Conservation (phyloP, 495 filamentous ascomycete genomes). For the Annulohypoxylon stygium region DNA sequence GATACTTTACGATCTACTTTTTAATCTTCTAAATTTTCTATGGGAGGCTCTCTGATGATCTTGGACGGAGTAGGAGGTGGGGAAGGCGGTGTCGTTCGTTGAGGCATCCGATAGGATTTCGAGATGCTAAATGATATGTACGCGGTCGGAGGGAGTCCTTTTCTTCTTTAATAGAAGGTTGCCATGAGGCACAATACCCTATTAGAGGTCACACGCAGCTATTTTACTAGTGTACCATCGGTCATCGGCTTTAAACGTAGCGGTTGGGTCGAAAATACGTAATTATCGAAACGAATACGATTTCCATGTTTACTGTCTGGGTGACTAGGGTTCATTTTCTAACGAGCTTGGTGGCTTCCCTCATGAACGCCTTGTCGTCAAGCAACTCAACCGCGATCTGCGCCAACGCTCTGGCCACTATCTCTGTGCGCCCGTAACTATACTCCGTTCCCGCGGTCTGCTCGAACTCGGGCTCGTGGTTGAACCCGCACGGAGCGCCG, state of each 20-base stretch:
- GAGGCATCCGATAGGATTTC: neutral
- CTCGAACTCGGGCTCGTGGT: slow-evolving; percentile 66
- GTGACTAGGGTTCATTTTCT: neutral
- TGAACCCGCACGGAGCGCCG: slow-evolving; percentile 50
- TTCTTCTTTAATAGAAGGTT: slow-evolving; percentile 2
- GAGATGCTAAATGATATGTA: slow-evolving; percentile 21
- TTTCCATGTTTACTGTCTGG: neutral
- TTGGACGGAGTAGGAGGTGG: slow-evolving; percentile 6
- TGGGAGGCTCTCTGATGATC: neutral
- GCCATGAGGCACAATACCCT: slow-evolving; percentile 25
- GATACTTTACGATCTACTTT: neutral
- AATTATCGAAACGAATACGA: neutral
- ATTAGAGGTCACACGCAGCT: slow-evolving; percentile 23
- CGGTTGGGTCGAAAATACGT: neutral
- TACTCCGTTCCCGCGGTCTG: slow-evolving; percentile 62
- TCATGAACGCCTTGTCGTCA: slow-evolving; percentile 24
- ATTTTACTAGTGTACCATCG: slow-evolving; percentile 22
- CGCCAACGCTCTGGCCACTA: slow-evolving; percentile 62
- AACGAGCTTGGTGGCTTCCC: slow-evolving; percentile 29
- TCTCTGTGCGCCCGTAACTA: slow-evolving; percentile 60
- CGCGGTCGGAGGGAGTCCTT: neutral
- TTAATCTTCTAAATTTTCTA: neutral
- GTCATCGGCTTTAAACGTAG: neutral
- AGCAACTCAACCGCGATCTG: slow-evolving; percentile 63
- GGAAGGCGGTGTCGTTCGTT: slow-evolving; percentile 7